Evolutionary conservation across 495 filamentous ascomycete genomes (phyloP).

Genomic region (Podospora pseudocomata): DNA sequence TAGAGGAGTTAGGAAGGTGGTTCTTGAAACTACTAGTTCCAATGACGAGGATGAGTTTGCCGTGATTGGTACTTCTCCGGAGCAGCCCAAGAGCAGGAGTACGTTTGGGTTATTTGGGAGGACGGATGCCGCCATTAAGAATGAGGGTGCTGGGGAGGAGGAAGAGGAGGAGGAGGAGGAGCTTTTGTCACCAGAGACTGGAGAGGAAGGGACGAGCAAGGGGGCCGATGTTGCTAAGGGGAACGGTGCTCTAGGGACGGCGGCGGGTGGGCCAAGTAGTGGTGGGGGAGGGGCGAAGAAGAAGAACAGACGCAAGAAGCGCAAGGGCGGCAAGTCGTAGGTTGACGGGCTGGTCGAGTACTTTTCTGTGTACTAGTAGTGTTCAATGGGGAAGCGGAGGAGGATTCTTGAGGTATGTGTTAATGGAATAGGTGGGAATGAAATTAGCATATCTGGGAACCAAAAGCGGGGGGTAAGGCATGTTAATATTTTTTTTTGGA

Average conservation of each 20-base stretch:
- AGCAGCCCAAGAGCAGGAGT: conserved; percentile 18
- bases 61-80: conserved; percentile 15
- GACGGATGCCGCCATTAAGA: not conserved
- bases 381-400: too few species aligned
- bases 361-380: conserved; percentile 13
- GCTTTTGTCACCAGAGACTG: conserved; percentile 11
- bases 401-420: not conserved
- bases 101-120: conserved; percentile 19
- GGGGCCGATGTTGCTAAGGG: conserved; percentile 8
- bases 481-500: not conserved
- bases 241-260: conserved; percentile 11
- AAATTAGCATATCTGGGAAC: not conserved
- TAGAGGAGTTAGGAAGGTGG: conserved; percentile 78
- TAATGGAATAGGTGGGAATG: not conserved
- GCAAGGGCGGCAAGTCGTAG: conserved; percentile 42
- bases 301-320: conserved; percentile 42
- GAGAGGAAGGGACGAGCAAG: conserved; percentile 10
- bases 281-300: conserved; percentile 28
- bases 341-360: conserved; percentile 25
- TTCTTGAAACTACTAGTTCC: conserved; percentile 67
- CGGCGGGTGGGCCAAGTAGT: conserved; percentile 7
- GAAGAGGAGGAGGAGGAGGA: conserved; percentile 25
- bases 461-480: not conserved
- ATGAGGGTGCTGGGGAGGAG: conserved; percentile 12
- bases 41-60: conserved; percentile 34